Base-by-base conservation (phyloP, 495 filamentous ascomycete genomes). In the Hypoxylon crocopeplum region DNA sequence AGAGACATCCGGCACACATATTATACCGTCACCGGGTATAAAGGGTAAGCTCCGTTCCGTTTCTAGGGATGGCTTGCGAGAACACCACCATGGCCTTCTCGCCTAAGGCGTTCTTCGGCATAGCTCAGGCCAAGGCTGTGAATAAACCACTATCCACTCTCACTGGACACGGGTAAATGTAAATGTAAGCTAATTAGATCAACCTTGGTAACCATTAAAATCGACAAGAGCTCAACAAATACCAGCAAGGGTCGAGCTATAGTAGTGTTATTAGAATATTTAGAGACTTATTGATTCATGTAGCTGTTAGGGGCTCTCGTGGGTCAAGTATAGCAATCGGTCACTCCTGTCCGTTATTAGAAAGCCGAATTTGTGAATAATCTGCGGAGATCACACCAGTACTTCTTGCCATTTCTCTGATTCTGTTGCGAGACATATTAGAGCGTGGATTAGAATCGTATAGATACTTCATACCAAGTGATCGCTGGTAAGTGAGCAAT, bases 111-210 rank as follows among this genome's bases (percentile, higher is more conserved):
- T 15, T 30, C 16, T 55, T 59, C 47, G 66, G 62, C 46, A 69
- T 50, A 66, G 46, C 38, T 34, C 8, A 3, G 50, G 52, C 53
- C 47, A 58, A 59, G 62, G 16, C 55, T 48, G 37, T 13, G 37
- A 58, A 61, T 60, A 56, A 59, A 62, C 37, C 24, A 32, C 10
- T 33, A 19, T 24, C 48, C 41, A 62, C 41, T 51, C 22, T 50
- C 33, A 51, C 50, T 34, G 34, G 38, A 25, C 27, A 25, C 62
- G 62, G 62, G 40, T 65, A 65, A 65, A 65, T 61, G 42, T 46
- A 21, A 42, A 45, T 21, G 47, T 52, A 33, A 48, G 25, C 38
- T 39, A 56, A 54, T 45, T 38, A 56, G 25, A 21, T 19, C 5
- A 13, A 39, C 25, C 42, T 36, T 46, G 41, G 24, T 22, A 30